Evolutionary conservation across 768 basidiomycete genomes (phyloP), one percentile per base, ranked within the genome.

Genomic region (Lactarius sanguifluus): DNA sequence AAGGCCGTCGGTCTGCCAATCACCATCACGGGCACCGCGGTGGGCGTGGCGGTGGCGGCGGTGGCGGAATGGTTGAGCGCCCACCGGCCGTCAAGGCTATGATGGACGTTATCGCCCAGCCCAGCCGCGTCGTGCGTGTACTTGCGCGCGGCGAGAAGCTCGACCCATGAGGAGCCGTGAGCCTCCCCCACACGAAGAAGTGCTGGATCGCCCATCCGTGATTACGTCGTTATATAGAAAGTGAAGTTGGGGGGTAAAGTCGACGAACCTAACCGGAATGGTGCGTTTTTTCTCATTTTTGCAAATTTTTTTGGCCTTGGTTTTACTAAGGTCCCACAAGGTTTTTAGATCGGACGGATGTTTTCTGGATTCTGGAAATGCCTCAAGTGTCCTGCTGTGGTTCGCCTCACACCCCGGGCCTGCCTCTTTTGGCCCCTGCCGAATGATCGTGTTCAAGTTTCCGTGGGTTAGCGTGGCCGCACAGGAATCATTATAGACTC

Each of bases 111-210:
- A 82, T 90, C 10, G 80, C 87, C 25, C 87, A 90, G 69, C 87
- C 89, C 8, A 88, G 83, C 75, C 88, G 86, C 68, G 87, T 90
- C 69, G 86, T 93, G 40, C 81, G 91, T 30, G 88, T 94, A 34
- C 84, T 94, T 66, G 90, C 92, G 1, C 85, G 92, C 15, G 92
- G 92, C 38, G 92, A 94, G 81, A 92, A 92, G 76, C 76, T 94
- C 61, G 91, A 94, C 52, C 84, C 83, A 45, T 70, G 60, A 69
- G 47, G 47, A 1, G 12, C n/a, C 47, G n/a, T 47, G n/a, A n/a
- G n/a, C 36, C n/a, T n/a, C 3, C n/a, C 20, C n/a, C 3, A 40
- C 3, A 40, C 18, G n/a, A 47, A 47, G 45, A 23, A 50, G 12
- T 15, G 23, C 50, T 28, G 13, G 13, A 52, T 15, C 25, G 50